Base-by-base conservation (phyloP, 441 rosid genomes). In the Pelargonium cotyledonis region DNA sequence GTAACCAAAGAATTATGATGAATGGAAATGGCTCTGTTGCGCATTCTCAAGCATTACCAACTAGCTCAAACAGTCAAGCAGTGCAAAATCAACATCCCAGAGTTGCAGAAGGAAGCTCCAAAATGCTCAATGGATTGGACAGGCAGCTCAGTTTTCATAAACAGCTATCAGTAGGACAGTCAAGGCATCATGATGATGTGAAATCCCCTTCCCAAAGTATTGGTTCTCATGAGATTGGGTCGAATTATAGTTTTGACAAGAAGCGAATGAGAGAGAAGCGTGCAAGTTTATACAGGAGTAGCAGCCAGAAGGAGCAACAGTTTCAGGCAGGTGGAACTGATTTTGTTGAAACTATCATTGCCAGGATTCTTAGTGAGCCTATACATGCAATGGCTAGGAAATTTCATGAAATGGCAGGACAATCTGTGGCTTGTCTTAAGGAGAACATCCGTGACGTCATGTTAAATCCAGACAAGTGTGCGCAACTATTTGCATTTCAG, bases 341-440 rank as follows among this genome's bases (percentile, higher is more conserved):
- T 76, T 92, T 76, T 78, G 78, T 85, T 61, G 98, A 85, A 85
- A 81, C 83, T 0, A 73, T 89, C 40, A 76, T 90, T 35, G 76
- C 81, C 77, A 83, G 84, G 80, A 88, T 95, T 64, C 80, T 95
- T 73, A 82, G 86, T 5, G 97, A 90, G 76, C 90, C 97, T 65
- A 70, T 90, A 72, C 85, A 79, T 78, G 84, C 82, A 63, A 88
- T 88, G 92, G 88, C 97, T 61, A 79, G 86, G 85, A 90, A 82
- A 77, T 86, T 92, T 77, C 82, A 81, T 67, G 98, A 90, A 77
- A 92, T 90, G 96, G 82, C 88, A 21, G 83, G 78, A 68, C 87
- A 89, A 66, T 88, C 88, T 63, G 66, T 85, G 62, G 72, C 81
- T 40, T 75, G 82, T 64, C 67, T 90, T 18, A 95, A 90, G 82